These are phyloP conservation scores for Mucor sp. DNA, from an alignment of 371 early-diverging fungal genomes.

Conservation along the genomic window DNA sequence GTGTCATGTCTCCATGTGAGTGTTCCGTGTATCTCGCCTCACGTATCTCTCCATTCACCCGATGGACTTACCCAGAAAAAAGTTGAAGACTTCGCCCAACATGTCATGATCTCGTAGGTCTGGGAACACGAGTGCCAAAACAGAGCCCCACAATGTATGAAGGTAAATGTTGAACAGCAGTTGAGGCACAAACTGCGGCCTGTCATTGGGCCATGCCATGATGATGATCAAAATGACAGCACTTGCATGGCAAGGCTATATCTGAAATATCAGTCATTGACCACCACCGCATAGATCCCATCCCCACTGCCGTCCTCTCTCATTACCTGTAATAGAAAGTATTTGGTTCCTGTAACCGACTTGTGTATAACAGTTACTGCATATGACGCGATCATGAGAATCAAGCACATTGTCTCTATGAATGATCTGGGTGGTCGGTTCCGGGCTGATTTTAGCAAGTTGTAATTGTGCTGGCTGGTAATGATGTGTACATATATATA, in stretches of 20 bases:
- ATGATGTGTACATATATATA: too few species aligned
- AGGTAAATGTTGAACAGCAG: conserved; percentile 58
- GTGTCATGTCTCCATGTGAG: neutral
- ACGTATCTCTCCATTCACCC: neutral
- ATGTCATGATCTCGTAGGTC: conserved; percentile 58
- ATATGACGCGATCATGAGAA: conserved; percentile 40
- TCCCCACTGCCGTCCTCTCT: neutral
- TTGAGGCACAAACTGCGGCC: conserved; percentile 41
- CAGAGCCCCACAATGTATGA: conserved; percentile 58
- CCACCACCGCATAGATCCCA: neutral
- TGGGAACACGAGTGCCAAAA: conserved; percentile 54
- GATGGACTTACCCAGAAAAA: conserved; percentile 48
- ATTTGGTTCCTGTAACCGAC: conserved; percentile 37
- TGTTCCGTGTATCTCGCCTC: neutral
- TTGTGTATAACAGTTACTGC: conserved; percentile 53
- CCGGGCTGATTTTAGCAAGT: conserved; percentile 14
- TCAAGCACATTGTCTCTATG: conserved; percentile 39
- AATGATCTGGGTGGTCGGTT: conserved; percentile 32
- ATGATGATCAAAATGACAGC: conserved; percentile 51
- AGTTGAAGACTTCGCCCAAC: conserved; percentile 59
- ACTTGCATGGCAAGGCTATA: conserved; percentile 63
- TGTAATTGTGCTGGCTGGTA: conserved; percentile 16
- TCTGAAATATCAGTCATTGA: neutral
- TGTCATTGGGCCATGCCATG: conserved; percentile 50
- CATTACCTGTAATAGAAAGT: conserved; percentile 54